Base-by-base conservation (phyloP, 257 asterid genomes). In the Paulownia fortunei region DNA sequence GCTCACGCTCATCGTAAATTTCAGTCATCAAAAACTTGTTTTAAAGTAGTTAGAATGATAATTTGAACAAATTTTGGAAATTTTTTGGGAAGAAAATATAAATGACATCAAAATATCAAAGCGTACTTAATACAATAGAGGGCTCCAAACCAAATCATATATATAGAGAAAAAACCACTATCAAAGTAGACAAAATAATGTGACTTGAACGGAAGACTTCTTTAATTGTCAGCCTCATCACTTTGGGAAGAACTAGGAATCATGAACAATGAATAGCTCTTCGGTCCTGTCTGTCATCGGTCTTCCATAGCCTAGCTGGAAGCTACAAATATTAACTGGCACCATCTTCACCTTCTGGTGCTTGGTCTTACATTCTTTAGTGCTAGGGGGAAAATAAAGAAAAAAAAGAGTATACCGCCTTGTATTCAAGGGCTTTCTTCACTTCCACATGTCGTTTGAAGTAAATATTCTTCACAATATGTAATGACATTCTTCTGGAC, bases 401-500 rank as follows among this genome's bases (percentile, higher is more conserved):
- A 13, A 11, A 72, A 49, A 36, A 34, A 39, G 34, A 3, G 8
- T 18, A 19, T 73, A 73, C 67, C 12, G 0, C 78, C 59, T 73
- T 16, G 36, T 58, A 60, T 73, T 46, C 79, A 27, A 46, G 27
- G 46, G n/a, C 51, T 60, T 42, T 44, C 61, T 59, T 64, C 56
- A 49, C 65, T 27, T n/a, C n/a, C n/a, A n/a, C n/a, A n/a, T n/a
- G n/a, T n/a, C n/a, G n/a, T n/a, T n/a, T n/a, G n/a, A n/a, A n/a
- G n/a, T n/a, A n/a, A n/a, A n/a, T n/a, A n/a, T n/a, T n/a, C n/a
- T n/a, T n/a, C n/a, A n/a, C n/a, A n/a, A n/a, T n/a, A n/a, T n/a
- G n/a, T n/a, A n/a, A n/a, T n/a, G n/a, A n/a, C n/a, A n/a, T n/a
- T n/a, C n/a, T n/a, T n/a, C n/a, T n/a, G n/a, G n/a, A n/a, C n/a